phyloP scores from a whole-genome alignment of 441 rosid species.

The Erodium chrysanthum region DNA sequence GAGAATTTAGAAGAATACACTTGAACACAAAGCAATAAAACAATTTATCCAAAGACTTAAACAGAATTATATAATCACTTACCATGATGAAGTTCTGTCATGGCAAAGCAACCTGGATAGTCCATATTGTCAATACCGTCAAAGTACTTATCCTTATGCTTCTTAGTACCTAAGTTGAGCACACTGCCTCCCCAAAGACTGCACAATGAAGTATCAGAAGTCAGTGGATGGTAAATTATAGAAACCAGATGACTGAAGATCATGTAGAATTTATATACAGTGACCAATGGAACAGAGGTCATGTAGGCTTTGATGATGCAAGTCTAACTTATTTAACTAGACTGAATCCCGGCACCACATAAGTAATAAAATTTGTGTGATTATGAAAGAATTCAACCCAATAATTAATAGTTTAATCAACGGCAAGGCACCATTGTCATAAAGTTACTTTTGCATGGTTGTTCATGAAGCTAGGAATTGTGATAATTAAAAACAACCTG shows the following conservation, averaged over 20 bases:
- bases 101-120: slow-evolving; percentile 92
- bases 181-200: slow-evolving; percentile 99
- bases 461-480: background rate
- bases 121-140: slow-evolving; percentile 75
- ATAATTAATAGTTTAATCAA: background rate
- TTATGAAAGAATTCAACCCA: slow-evolving; percentile 2
- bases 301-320: background rate
- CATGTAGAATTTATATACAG: background rate
- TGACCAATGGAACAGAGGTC: background rate
- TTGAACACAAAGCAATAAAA: slow-evolving; percentile 4
- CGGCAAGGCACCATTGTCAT: background rate
- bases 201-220: slow-evolving; percentile 19
- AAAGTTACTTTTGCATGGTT: background rate
- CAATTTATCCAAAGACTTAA: background rate
- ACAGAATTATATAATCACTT: slow-evolving; percentile 13
- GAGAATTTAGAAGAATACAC: background rate
- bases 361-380: background rate
- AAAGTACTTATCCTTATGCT: slow-evolving; percentile 74
- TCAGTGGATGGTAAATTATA: background rate
- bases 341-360: background rate
- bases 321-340: background rate
- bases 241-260: background rate
- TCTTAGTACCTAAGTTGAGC: slow-evolving; percentile 82
- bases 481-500: background rate
- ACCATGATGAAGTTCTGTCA: slow-evolving; percentile 99